phyloP scores from a whole-genome alignment of 148 eudicot genomes.

The Pouteria glomerata region DNA sequence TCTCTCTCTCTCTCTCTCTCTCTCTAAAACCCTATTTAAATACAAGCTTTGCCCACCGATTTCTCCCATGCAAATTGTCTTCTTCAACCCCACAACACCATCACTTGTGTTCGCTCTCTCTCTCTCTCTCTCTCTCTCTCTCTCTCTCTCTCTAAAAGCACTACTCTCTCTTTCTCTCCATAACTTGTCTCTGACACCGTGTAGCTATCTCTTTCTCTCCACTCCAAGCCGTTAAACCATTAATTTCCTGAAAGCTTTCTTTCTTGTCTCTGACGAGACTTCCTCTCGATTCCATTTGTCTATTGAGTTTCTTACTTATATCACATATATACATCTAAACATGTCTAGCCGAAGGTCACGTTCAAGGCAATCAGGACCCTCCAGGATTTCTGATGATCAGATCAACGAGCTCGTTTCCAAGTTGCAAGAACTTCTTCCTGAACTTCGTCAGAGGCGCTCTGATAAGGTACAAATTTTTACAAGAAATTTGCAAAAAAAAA shows the following conservation, averaged over 20 bases:
- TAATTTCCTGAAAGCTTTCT: conserved; percentile 4
- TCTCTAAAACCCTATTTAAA: conserved; percentile 30
- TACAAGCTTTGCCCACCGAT: conserved; percentile 31
- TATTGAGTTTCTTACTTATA: background rate
- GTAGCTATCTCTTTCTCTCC: conserved; percentile 12
- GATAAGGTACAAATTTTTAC: no score
- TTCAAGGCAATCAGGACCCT: conserved; percentile 44
- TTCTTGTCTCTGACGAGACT: conserved; percentile 7
- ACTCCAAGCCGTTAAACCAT: conserved; percentile 14
- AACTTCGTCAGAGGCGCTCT: conserved; percentile 48
- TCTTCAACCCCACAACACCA: conserved; percentile 5
- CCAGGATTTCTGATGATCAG: conserved; percentile 52
- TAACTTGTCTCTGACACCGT: conserved; percentile 26
- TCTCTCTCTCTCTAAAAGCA: background rate
- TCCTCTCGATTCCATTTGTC: background rate
- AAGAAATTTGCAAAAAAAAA: no score
- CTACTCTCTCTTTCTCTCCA: conserved; percentile 7
- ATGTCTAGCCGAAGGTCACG: conserved; percentile 61
- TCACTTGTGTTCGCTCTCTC: conserved; percentile 1
- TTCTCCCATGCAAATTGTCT: conserved; percentile 49
- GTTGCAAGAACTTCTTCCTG: conserved; percentile 74
- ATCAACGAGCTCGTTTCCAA: conserved; percentile 65
- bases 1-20: background rate
- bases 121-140: conserved; percentile 7
- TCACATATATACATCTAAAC: background rate